Evolutionary conservation across 306 rosid species (phyloP).

Genomic region (Sechiopsis laciniata): DNA sequence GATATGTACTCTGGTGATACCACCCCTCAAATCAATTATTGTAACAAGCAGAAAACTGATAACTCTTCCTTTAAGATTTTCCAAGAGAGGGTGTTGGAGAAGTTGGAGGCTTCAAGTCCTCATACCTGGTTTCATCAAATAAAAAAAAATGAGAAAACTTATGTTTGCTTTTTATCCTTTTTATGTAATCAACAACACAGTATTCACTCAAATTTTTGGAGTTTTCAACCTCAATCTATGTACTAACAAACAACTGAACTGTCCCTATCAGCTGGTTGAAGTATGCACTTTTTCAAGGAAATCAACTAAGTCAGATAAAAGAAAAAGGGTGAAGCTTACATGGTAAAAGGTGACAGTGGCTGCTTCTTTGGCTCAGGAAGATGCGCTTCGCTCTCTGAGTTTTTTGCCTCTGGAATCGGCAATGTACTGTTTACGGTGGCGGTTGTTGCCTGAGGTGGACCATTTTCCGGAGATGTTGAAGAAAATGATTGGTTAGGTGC

Average conservation of each 20-base stretch:
- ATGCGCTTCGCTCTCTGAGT: slow-evolving; percentile 19
- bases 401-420: slow-evolving; percentile 1
- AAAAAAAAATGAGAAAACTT: neutral
- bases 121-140: slow-evolving; percentile 53
- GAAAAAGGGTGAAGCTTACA: slow-evolving; percentile 42
- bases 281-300: neutral
- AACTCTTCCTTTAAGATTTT: slow-evolving; percentile 3
- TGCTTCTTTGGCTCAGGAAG: slow-evolving; percentile 39
- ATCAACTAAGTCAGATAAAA: neutral
- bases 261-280: neutral
- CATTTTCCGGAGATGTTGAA: slow-evolving; percentile 28
- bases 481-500: slow-evolving; percentile 33
- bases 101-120: slow-evolving; percentile 90
- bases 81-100: slow-evolving; percentile 53
- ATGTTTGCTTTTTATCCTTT: neutral
- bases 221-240: slow-evolving; percentile 13
- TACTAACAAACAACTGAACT: neutral
- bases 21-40: slow-evolving; percentile 1
- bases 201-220: neutral
- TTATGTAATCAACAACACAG: neutral
- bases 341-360: slow-evolving; percentile 59
- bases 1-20: neutral
- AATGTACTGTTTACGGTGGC: neutral
- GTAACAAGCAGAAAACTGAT: slow-evolving; percentile 7
- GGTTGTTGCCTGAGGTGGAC: slow-evolving; percentile 2